These are phyloP conservation scores for Solanum sejunctum DNA, from an alignment of 257 asterid species.

Conservation along the genomic window DNA sequence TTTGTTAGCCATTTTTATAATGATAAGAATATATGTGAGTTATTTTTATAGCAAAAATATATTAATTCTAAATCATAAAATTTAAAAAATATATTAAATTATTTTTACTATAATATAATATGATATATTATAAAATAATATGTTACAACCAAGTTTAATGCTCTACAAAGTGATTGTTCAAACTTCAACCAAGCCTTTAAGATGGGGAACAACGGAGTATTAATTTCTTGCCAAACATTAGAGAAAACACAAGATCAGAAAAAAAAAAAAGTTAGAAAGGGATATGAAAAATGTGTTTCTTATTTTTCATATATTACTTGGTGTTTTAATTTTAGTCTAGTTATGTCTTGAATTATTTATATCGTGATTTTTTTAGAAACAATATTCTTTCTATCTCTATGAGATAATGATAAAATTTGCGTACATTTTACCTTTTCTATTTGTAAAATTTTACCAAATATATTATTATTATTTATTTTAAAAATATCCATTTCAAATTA, in stretches of 20 bases:
- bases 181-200: neutral
- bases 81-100: too few species aligned
- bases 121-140: neutral
- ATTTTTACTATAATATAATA: too few species aligned
- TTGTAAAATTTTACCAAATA: too few species aligned
- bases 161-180: neutral
- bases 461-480: too few species aligned
- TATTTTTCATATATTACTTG: neutral
- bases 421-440: fast-evolving
- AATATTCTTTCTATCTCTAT: too few species aligned
- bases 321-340: neutral
- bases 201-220: neutral
- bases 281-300: neutral
- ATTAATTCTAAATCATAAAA: too few species aligned
- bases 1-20: too few species aligned
- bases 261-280: neutral
- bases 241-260: neutral
- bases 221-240: neutral
- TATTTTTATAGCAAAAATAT: too few species aligned
- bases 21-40: too few species aligned
- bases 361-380: neutral
- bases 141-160: neutral
- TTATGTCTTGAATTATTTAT: neutral
- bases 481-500: neutral
- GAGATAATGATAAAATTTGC: too few species aligned